Evolutionary conservation across 257 asterid genomes (phyloP).

Genomic region (Forsythia suspensa): DNA sequence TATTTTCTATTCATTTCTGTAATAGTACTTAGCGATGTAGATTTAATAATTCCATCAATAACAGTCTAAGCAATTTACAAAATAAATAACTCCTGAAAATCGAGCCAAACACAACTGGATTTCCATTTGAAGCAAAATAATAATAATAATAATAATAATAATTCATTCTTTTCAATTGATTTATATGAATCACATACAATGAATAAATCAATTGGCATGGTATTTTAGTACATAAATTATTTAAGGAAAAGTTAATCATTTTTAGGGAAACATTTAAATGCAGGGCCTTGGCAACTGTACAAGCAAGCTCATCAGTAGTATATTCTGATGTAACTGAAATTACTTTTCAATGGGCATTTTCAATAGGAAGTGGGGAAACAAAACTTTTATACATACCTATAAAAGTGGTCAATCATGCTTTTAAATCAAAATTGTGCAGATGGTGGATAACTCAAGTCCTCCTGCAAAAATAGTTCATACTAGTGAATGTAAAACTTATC

Average conservation of each 20-base stretch:
- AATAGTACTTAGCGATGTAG: background rate
- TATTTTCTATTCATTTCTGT: background rate
- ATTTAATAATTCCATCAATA: background rate
- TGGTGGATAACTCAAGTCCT: constrained; percentile 51
- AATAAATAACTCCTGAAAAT: background rate
- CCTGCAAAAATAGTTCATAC: constrained; percentile 41
- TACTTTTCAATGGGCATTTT: background rate
- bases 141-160: background rate
- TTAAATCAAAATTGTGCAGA: constrained; percentile 42
- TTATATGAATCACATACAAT: background rate
- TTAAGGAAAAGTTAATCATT: background rate
- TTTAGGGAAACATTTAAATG: background rate
- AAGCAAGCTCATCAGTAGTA: background rate
- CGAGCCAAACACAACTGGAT: background rate
- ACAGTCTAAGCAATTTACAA: background rate
- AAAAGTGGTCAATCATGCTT: no score
- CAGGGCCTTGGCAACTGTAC: background rate
- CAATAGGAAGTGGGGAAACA: background rate
- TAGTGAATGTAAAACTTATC: no score
- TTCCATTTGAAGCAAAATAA: background rate
- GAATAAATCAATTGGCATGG: background rate
- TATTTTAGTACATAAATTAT: background rate
- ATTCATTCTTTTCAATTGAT: background rate
- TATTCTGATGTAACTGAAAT: background rate
- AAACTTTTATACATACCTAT: constrained; percentile 10